These are phyloP conservation scores for Platanthera zijinensis DNA, from an alignment of 106 monocot genomes.

Conservation along the genomic window DNA sequence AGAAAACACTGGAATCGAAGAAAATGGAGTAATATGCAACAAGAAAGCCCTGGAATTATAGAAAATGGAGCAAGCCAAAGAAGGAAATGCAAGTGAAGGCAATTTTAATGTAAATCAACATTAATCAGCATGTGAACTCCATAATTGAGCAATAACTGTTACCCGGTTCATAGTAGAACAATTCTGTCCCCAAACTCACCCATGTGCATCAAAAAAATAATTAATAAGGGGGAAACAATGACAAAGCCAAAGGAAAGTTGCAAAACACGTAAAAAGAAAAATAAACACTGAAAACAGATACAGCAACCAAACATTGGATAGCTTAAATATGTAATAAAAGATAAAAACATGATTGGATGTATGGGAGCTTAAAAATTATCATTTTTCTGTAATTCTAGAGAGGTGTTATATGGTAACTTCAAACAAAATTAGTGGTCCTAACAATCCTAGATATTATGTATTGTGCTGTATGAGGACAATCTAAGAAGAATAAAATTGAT, in stretches of 20 bases:
- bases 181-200: background rate
- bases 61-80: background rate
- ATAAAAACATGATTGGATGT: too few species aligned
- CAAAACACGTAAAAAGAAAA: background rate
- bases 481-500: too few species aligned
- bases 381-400: too few species aligned
- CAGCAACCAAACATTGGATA: background rate
- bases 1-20: background rate
- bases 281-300: background rate
- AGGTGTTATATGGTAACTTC: too few species aligned
- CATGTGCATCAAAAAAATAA: background rate
- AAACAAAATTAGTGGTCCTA: too few species aligned
- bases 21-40: background rate
- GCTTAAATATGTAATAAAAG: too few species aligned
- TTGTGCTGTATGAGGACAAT: too few species aligned
- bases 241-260: background rate
- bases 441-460: too few species aligned
- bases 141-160: too few species aligned
- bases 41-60: background rate
- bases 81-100: background rate
- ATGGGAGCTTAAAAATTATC: too few species aligned
- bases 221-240: background rate
- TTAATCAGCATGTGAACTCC: background rate
- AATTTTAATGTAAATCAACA: background rate
- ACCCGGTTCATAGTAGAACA: too few species aligned